These are phyloP conservation scores for Citrus trifoliata DNA, from an alignment of 345 rosid species.

Conservation along the genomic window DNA sequence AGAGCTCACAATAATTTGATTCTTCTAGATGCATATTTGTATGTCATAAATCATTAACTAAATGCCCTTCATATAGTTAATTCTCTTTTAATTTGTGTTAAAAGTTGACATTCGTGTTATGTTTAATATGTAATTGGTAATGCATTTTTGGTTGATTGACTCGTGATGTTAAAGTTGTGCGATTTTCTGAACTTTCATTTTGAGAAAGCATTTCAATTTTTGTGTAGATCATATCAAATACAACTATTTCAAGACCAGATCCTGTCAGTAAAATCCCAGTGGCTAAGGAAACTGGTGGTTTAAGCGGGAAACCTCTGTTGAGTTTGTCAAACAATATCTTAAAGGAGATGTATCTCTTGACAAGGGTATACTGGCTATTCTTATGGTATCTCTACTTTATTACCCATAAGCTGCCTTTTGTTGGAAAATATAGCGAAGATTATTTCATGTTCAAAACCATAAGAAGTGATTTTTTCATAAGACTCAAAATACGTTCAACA, in stretches of 20 bases:
- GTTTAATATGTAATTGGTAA: not conserved
- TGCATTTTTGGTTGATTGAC: slow-evolving; percentile 2
- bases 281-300: slow-evolving; percentile 81
- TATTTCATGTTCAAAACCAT: not conserved
- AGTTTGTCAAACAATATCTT: slow-evolving; percentile 70
- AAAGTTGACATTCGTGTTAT: not conserved
- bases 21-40: not conserved
- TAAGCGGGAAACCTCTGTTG: slow-evolving; percentile 89
- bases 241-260: slow-evolving; percentile 88
- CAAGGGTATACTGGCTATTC: slow-evolving; percentile 63
- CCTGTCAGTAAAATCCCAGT: slow-evolving; percentile 47
- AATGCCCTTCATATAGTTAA: not conserved
- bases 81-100: not conserved
- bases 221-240: slow-evolving; percentile 82
- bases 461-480: not conserved
- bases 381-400: not conserved
- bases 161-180: not conserved
- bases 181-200: not conserved
- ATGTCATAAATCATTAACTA: not conserved
- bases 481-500: no score
- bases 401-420: not conserved
- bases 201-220: not conserved
- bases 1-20: no score
- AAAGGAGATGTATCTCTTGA: slow-evolving; percentile 84
- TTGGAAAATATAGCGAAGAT: not conserved